Base-by-base conservation (phyloP, 805 yeast species). In the Hermanozyma aechmeae region DNA sequence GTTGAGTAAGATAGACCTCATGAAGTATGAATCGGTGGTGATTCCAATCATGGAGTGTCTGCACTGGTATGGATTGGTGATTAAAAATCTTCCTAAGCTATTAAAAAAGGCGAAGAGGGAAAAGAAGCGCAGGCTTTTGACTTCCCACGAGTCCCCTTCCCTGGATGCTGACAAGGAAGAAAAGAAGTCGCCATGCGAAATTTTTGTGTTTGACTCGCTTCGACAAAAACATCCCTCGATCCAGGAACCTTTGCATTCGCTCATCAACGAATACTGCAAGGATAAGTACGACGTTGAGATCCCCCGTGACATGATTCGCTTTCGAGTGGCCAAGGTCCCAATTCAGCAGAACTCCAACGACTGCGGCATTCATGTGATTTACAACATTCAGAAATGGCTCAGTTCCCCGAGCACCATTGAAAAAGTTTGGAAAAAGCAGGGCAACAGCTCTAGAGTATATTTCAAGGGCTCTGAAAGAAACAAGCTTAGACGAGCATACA, bases 311-410 rank as follows among this genome's bases (percentile, higher is more conserved):
- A 65, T 60, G 24, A 70, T 87, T 14, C 51, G 63, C 25, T 54
- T 72, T 26, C 50, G 60, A 28, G 51, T 61, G 6, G 74, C 76
- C 4, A 46, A 59, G 4, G 92, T 85, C 0, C 95, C 96, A 1
- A 74, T 68, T 34, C 98, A 92, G 47, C 75, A 76, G 17, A 92
- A 92, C 50, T 76, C 78, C 56, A 83, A 86, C 48, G 98, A 92
- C 50, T 92, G 98, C 58, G 98, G 98, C 2, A 73, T 92, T 13
- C 96, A 83, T 55, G 82, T 89, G 2, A 78, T 92, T 11, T 78
- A 78, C 41, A 86, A 81, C 42, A 66, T 78, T 9, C 59, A 63
- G 32, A 72, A 68, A 37, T 76, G 83, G 53, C 59, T 79, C 26
- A 56, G 57, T 15, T 53, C 70, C 23, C 71, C 75, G 0, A 41